Conservation (phyloP, 208 protist genomes). For the Leishmania turanica region DNA sequence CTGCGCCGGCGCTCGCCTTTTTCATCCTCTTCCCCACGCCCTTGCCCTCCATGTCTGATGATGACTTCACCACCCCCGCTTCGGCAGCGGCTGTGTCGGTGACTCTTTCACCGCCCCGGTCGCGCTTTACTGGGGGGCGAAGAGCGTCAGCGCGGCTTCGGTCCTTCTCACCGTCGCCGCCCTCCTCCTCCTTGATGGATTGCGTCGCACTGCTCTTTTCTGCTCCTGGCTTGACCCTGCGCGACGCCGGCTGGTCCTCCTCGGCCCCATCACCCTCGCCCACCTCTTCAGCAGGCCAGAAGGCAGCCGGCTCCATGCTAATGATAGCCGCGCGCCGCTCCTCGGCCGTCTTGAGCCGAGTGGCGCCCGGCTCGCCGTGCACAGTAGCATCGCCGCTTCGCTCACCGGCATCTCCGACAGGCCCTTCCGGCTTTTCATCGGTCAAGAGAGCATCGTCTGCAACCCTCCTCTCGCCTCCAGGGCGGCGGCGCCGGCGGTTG, state of each 20-base stretch:
- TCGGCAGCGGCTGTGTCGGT: background rate
- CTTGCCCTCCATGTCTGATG: background rate
- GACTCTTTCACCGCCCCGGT: background rate
- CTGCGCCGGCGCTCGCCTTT: slow-evolving; percentile 2
- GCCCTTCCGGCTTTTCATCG: background rate
- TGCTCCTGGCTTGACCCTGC: background rate
- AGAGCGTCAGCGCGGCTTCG: background rate
- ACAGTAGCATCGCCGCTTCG: background rate
- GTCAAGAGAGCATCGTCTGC: background rate
- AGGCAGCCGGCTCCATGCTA: slow-evolving; percentile 18
- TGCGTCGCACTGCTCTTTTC: slow-evolving; percentile 11
- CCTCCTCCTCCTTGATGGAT: background rate
- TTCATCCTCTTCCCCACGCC: slow-evolving; percentile 9
- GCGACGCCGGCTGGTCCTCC: slow-evolving; percentile 7
- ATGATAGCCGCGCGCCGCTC: slow-evolving; percentile 29
- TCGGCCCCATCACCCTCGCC: slow-evolving; percentile 3
- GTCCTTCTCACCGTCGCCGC: background rate
- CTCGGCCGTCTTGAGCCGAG: slow-evolving; percentile 7
- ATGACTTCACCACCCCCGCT: background rate
- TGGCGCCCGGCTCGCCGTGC: background rate
- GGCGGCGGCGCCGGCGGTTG: slow-evolving; percentile 33
- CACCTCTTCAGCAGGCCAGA: slow-evolving; percentile 25
- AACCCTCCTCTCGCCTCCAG: background rate
- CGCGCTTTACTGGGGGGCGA: background rate
- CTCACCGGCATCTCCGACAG: background rate